Conservation (phyloP, 2,329 filamentous ascomycete species). For the Penicillium expansum region DNA sequence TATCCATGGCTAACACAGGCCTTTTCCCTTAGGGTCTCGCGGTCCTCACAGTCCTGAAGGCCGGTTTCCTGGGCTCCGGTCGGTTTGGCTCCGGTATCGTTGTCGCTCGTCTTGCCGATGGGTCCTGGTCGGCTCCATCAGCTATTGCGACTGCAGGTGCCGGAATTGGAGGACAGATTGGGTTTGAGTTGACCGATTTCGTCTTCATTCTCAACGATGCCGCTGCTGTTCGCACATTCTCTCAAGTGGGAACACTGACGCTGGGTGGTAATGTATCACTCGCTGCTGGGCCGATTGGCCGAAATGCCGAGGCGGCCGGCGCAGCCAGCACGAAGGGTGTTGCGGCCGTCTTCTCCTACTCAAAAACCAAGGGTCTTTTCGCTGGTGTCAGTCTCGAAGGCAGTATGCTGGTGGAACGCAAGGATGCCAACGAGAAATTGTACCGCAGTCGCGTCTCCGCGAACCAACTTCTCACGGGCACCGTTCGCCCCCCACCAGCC, state of each 20-base stretch:
- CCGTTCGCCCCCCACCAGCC: constrained; percentile 72
- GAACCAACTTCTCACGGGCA: constrained; percentile 74
- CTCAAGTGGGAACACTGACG: constrained; percentile 85
- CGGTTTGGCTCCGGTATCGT: constrained; percentile 51
- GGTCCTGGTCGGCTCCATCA: constrained; percentile 51
- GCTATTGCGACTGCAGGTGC: constrained; percentile 50
- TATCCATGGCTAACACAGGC: constrained; percentile 8
- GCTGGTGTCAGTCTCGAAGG: constrained; percentile 94
- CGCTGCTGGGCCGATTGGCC: constrained; percentile 86
- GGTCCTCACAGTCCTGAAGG: constrained; percentile 50
- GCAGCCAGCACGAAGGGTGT: constrained; percentile 87
- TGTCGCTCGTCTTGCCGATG: constrained; percentile 49
- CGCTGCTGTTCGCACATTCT: constrained; percentile 86
- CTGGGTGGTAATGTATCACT: constrained; percentile 95
- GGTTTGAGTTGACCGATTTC: constrained; percentile 61
- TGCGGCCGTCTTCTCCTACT: constrained; percentile 92
- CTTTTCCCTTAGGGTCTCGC: constrained; percentile 44
- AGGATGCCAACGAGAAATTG: constrained; percentile 95
- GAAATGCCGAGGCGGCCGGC: constrained; percentile 93
- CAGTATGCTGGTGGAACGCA: constrained; percentile 85
- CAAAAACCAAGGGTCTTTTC: constrained; percentile 95
- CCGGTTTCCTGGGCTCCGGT: constrained; percentile 51
- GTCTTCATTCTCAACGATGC: constrained; percentile 97
- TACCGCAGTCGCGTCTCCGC: constrained; percentile 83
- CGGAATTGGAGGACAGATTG: constrained; percentile 52